These are phyloP conservation scores for Fraxinus baroniana DNA, from an alignment of 305 asterid genomes.

Conservation along the genomic window DNA sequence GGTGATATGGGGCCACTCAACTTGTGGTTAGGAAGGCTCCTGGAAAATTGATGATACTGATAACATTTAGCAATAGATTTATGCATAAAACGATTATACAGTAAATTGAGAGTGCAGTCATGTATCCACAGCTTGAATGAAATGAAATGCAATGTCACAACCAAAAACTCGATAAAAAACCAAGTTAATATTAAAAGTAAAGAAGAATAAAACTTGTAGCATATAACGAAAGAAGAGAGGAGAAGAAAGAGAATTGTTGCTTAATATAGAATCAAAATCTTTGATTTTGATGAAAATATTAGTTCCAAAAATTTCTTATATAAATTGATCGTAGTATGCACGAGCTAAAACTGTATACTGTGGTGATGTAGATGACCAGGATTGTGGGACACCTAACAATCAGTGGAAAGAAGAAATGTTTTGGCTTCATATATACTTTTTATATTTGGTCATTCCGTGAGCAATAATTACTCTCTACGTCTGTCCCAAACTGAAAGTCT, in stretches of 20 bases:
- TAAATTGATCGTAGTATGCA: background rate
- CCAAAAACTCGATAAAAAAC: background rate
- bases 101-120: background rate
- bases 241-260: background rate
- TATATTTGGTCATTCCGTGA: background rate
- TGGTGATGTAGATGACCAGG: constrained; percentile 1
- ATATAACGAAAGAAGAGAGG: background rate
- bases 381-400: background rate
- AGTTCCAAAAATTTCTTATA: background rate
- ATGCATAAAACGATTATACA: constrained; percentile 8
- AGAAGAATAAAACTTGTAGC: background rate
- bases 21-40: constrained; percentile 91
- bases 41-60: constrained; percentile 39
- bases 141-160: background rate
- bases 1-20: constrained; percentile 85
- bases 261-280: background rate
- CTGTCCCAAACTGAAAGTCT: background rate
- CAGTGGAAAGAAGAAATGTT: background rate
- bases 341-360: background rate
- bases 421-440: background rate
- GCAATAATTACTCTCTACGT: background rate
- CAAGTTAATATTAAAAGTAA: constrained; percentile 7
- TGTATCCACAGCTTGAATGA: background rate
- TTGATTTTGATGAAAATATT: background rate
- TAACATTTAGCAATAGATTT: constrained; percentile 25